These are phyloP conservation scores for Isabelozyma gotoi DNA, from an alignment of 805 yeast genomes.

Conservation along the genomic window DNA sequence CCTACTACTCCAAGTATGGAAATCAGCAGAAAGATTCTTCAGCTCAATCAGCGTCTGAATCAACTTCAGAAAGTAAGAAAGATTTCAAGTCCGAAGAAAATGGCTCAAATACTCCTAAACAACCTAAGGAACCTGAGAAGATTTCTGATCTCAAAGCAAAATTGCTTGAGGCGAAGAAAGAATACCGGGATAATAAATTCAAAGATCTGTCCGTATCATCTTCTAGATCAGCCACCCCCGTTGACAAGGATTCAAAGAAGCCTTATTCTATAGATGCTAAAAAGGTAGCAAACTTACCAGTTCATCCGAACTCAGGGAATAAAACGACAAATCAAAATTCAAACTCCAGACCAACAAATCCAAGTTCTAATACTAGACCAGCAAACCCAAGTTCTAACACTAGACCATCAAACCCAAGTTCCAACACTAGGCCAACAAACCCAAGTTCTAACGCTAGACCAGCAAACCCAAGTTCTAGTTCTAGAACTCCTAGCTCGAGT, in stretches of 20 bases:
- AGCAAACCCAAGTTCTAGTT: not conserved
- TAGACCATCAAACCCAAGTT: not conserved
- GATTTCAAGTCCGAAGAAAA: not conserved
- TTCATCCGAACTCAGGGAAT: too few species aligned
- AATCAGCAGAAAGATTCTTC: slow-evolving; percentile 4
- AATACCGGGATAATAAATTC: slow-evolving; percentile 8
- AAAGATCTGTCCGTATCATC: slow-evolving; percentile 2
- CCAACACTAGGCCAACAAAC: not conserved
- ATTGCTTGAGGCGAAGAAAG: slow-evolving; percentile 22
- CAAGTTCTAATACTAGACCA: not conserved
- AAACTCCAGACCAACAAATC: not conserved
- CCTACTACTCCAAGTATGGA: slow-evolving; percentile 26
- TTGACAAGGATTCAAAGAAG: not conserved
- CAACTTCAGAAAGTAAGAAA: not conserved
- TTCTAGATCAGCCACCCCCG: not conserved
- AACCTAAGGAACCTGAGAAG: slow-evolving; percentile 7
- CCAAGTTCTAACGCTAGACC: not conserved
- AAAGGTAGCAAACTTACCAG: not conserved
- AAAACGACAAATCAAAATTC: not conserved
- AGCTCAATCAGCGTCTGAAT: not conserved
- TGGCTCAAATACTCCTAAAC: not conserved
- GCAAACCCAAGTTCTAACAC: not conserved
- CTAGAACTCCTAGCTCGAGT: too few species aligned
- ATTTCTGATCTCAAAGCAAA: slow-evolving; percentile 16
- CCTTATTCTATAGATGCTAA: not conserved